These are phyloP conservation scores for Moniliophthora roreri DNA, from an alignment of 1,284 basidiomycete genomes.

Conservation along the genomic window DNA sequence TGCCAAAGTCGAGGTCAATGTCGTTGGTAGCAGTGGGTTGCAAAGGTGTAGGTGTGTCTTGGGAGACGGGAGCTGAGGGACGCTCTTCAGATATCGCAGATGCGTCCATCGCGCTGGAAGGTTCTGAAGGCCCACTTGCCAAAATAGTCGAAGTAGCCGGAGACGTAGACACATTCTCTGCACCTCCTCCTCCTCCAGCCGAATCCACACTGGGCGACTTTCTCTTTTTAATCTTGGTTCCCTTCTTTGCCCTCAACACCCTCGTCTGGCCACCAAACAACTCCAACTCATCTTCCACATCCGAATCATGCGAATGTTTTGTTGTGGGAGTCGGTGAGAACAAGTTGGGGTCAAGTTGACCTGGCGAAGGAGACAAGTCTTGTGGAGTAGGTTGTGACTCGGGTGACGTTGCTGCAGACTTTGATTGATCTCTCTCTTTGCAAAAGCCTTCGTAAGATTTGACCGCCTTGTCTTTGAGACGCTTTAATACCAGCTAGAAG, in stretches of 20 bases:
- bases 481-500: conserved; percentile 36
- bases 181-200: too few relatives aligned
- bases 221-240: conserved; percentile 13
- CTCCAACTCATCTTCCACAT: conserved; percentile 48
- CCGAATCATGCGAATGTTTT: conserved; percentile 12
- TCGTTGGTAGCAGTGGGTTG: background rate
- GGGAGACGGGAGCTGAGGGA: too few relatives aligned
- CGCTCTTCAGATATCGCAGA: too few relatives aligned
- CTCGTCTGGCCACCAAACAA: conserved; percentile 54
- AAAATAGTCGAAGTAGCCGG: too few relatives aligned
- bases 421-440: background rate
- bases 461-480: conserved; percentile 40
- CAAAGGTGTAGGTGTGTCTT: too few relatives aligned
- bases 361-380: background rate
- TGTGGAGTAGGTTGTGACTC: conserved; percentile 10
- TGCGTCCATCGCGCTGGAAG: too few relatives aligned
- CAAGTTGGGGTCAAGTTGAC: conserved; percentile 5
- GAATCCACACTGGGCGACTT: conserved; percentile 17
- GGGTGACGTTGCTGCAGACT: background rate
- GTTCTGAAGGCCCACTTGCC: too few relatives aligned
- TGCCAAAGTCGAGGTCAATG: background rate
- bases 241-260: conserved; percentile 23
- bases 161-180: too few relatives aligned
- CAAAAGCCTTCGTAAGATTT: conserved; percentile 30
- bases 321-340: conserved; percentile 2